These are phyloP conservation scores for Combretum micranthum DNA, from an alignment of 345 rosid genomes.

Conservation along the genomic window DNA sequence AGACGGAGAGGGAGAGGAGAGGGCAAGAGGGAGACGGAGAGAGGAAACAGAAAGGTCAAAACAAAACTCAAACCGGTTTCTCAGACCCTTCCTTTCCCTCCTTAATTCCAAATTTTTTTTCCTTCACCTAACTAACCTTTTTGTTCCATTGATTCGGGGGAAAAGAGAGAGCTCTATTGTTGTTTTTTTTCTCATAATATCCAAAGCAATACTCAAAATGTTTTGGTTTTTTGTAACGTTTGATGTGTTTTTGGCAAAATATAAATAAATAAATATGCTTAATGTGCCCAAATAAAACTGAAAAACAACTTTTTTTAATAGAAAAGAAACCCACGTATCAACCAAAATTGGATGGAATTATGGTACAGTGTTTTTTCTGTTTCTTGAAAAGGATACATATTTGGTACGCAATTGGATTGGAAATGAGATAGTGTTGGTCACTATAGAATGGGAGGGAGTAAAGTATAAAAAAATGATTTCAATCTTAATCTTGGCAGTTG, in stretches of 20 bases:
- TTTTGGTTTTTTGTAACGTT: no score
- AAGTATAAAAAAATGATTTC: not conserved
- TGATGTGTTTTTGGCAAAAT: no score
- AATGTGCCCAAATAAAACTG: not conserved
- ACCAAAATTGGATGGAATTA: no score
- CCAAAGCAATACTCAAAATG: conserved; percentile 4
- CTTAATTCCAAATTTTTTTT: not conserved
- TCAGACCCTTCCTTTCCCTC: conserved; percentile 12
- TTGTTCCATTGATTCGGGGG: not conserved
- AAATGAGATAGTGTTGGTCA: not conserved
- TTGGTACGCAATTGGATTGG: no score
- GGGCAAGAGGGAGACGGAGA: not conserved
- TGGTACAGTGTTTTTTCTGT: no score
- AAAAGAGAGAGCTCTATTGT: not conserved
- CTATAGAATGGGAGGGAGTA: not conserved
- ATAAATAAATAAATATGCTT: no score
- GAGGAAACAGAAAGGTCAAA: conserved; percentile 14
- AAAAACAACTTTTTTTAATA: no score
- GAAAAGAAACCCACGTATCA: no score
- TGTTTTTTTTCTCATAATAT: conserved; percentile 9
- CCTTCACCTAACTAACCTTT: not conserved
- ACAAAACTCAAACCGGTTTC: conserved; percentile 21
- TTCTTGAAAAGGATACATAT: no score
- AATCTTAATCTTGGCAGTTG: no score
- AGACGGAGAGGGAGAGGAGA: not conserved